Percentiles rank a stretch among this genome's conserved stretches.
Evolutionary conservation across 78 protist species (phyloP).

Genomic region (Trichosphaerium sp.): DNA sequence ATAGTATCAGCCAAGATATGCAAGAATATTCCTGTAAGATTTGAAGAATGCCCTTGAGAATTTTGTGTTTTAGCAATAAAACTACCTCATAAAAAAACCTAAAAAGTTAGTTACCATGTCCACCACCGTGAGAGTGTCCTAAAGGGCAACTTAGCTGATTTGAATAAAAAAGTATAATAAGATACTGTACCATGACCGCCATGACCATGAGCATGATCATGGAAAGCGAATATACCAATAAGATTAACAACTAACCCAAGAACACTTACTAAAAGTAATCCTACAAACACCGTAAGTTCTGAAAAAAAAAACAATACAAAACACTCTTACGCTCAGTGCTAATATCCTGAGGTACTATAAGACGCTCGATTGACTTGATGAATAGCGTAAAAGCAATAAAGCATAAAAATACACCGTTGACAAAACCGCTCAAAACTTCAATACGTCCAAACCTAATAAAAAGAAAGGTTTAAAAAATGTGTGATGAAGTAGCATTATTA

Average conservation of each 20-base stretch:
- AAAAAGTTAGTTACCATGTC: background rate
- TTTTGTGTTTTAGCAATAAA: conserved; percentile 7
- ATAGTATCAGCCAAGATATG: conserved; percentile 94
- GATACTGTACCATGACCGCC: conserved; percentile 6
- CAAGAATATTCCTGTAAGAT: conserved; percentile 65
- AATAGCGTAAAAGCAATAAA: conserved; percentile 67
- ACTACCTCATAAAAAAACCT: conserved; percentile 4
- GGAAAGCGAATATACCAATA: conserved; percentile 77
- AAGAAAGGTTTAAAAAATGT: background rate
- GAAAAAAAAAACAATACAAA: background rate
- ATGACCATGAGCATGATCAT: conserved; percentile 26
- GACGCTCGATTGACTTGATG: conserved; percentile 76
- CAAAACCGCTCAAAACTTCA: conserved; percentile 78
- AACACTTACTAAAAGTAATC: conserved; percentile 72
- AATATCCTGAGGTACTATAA: too few relatives aligned
- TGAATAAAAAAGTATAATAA: background rate
- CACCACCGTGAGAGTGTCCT: conserved; percentile 46
- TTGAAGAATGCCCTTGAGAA: background rate
- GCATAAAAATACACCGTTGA: conserved; percentile 78
- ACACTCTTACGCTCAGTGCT: too few relatives aligned
- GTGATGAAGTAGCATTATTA: background rate
- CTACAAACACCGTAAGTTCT: conserved; percentile 18
- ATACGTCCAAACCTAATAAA: conserved; percentile 55
- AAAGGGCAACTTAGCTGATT: conserved; percentile 12
- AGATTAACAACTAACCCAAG: conserved; percentile 84